Percentiles rank a stretch among this genome's conserved stretches.
Conservation (phyloP, 139 green algal species). For the Micromonas pusilla region DNA sequence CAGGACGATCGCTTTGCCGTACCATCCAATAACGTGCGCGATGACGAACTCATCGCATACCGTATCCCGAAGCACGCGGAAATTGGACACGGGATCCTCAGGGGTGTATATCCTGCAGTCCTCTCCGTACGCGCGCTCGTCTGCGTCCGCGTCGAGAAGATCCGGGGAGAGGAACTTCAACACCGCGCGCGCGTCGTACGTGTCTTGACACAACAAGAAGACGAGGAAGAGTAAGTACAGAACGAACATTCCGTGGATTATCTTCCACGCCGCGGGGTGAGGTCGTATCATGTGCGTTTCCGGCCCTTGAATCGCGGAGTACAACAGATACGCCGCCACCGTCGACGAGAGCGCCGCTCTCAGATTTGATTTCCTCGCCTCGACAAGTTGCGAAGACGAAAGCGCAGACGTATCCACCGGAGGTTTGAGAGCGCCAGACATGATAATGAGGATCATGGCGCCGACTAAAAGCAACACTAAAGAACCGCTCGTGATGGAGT, state of each 20-base stretch:
- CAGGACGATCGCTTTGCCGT: conserved; percentile 74
- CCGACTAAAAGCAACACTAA: not conserved
- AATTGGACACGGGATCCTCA: conserved; percentile 34
- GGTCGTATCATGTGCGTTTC: conserved; percentile 47
- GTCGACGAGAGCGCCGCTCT: not conserved
- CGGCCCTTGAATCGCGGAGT: not conserved
- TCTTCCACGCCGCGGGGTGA: conserved; percentile 76
- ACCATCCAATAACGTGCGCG: conserved; percentile 75
- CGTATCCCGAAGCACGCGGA: conserved; percentile 53
- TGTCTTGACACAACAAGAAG: conserved; percentile 54
- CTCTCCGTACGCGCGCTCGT: conserved; percentile 66
- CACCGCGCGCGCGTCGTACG: not conserved
- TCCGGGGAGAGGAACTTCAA: conserved; percentile 17
- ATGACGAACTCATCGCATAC: conserved; percentile 88
- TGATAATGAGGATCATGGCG: not conserved
- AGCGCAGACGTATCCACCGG: not conserved
- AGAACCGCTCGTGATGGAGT: not conserved
- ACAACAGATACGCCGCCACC: not conserved
- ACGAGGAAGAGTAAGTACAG: conserved; percentile 75
- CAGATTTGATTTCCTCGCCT: not conserved
- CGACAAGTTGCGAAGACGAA: not conserved
- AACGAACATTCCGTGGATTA: conserved; percentile 71
- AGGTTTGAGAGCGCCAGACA: not conserved
- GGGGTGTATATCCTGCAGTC: conserved; percentile 68
- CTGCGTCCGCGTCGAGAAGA: conserved; percentile 36